Conservation (phyloP, 495 filamentous ascomycete genomes). For the Astrothelium subdiscretum region DNA sequence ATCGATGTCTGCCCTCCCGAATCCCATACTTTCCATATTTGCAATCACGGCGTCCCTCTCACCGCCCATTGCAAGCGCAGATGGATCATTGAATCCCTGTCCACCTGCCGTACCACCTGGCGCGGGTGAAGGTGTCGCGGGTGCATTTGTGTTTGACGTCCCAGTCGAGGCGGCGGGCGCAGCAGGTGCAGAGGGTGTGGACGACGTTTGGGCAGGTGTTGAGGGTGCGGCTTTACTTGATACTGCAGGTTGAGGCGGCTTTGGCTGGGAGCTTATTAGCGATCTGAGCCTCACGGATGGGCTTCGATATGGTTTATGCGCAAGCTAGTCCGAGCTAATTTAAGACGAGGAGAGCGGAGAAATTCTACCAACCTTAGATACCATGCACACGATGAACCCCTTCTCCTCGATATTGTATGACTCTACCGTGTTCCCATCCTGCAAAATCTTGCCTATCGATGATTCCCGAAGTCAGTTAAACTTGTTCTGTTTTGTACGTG, state of each 20-base stretch:
- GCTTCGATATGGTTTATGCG: neutral
- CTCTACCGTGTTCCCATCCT: conserved; percentile 91
- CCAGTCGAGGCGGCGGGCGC: conserved; percentile 30
- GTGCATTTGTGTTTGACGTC: conserved; percentile 33
- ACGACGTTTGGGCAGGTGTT: conserved; percentile 57
- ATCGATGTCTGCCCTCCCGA: conserved; percentile 73
- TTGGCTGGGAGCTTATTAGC: conserved; percentile 40
- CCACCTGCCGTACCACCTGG: conserved; percentile 42
- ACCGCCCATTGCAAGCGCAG: conserved; percentile 69
- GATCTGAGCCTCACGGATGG: neutral
- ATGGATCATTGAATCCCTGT: conserved; percentile 56
- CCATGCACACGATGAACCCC: conserved; percentile 96
- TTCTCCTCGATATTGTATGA: conserved; percentile 98
- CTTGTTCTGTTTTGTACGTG: neutral
- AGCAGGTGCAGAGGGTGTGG: conserved; percentile 36
- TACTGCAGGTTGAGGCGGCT: conserved; percentile 48
- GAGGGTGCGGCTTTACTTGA: conserved; percentile 48
- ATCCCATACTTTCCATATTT: conserved; percentile 98
- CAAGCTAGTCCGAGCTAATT: neutral
- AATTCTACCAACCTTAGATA: conserved; percentile 62
- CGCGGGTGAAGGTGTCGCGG: conserved; percentile 60
- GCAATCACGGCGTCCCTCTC: conserved; percentile 74
- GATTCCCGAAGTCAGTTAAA: neutral
- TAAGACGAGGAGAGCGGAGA: neutral
- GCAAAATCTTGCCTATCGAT: conserved; percentile 78